A percentile compares a stretch with the other conserved stretches of the same genome.
phyloP scores from a whole-genome alignment of 108 stramenopile species.

The Skeletonema potamos region DNA sequence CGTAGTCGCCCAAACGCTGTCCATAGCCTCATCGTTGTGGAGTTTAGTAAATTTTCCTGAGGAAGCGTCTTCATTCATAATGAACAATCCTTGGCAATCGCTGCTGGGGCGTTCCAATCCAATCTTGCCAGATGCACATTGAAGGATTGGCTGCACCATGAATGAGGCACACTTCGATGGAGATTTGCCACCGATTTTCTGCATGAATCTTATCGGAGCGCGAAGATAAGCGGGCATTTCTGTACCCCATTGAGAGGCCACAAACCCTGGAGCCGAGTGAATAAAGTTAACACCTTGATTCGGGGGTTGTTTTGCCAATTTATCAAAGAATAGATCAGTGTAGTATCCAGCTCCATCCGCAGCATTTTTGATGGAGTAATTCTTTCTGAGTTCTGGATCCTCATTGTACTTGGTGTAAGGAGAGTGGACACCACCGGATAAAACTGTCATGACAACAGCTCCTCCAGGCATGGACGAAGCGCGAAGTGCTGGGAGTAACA shows the following conservation, averaged over 20 bases:
- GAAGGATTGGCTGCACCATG: constrained; percentile 38
- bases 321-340: constrained; percentile 61
- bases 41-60: constrained; percentile 34
- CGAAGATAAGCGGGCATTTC: constrained; percentile 49
- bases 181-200: constrained; percentile 37
- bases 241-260: constrained; percentile 58
- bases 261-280: constrained; percentile 61
- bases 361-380: constrained; percentile 60
- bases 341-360: constrained; percentile 69
- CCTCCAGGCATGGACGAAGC: constrained; percentile 27
- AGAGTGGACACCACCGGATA: constrained; percentile 60
- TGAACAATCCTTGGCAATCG: constrained; percentile 12
- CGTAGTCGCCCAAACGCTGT: constrained; percentile 28
- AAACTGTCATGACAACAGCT: constrained; percentile 40
- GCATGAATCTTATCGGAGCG: constrained; percentile 35
- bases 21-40: constrained; percentile 31
- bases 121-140: constrained; percentile 5
- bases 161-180: constrained; percentile 45
- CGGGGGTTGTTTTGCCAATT: constrained; percentile 24
- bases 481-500: constrained; percentile 36
- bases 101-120: neutral
- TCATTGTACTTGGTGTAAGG: constrained; percentile 41
- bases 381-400: constrained; percentile 43
- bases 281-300: constrained; percentile 34
- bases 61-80: constrained; percentile 37